Base-by-base conservation (phyloP, 2,329 filamentous ascomycete species). In the Fusarium liriodendri region DNA sequence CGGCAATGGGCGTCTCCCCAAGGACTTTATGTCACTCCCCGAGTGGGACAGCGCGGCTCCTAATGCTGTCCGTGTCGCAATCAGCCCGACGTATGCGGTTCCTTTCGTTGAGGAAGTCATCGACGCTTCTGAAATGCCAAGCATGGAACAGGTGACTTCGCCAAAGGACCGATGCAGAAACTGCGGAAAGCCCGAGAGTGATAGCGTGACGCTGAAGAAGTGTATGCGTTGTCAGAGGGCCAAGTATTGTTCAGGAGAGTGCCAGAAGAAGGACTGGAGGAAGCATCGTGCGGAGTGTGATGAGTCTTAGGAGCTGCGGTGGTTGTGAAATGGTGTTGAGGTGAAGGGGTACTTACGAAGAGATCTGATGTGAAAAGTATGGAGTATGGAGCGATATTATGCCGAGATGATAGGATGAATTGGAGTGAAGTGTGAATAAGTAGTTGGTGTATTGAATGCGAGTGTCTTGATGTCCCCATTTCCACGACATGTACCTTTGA, bases 211-310 rank as follows among this genome's bases (percentile, higher is more conserved):
- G 32, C 72, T 90, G 64, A 82, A 85, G 76, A 85, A 79, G 69
- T 90, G 88, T 68, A 67, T 71, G 60, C 74, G 84, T 9, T 90
- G 89, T 66, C 76, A 80, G 70, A 78, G 77, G 58, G 85, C 78
- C 14, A 83, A 77, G 69, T 91, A 90, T 63, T 91, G 89, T 78
- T 87, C 85, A 4, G 67, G 65, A 0, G 84, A 85, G 58, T 91
- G 89, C 63, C 89, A 90, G 82, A 85, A 83, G 77, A 82, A 80
- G 71, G 86, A 89, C 66, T 90, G 88, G 88, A 86, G 84, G 74
- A 85, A 81, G 75, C 88, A 91, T 76, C 79, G 83, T 40, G 80
- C 79, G 67, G 84, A 85, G 70, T 88, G 86, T 58, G 74, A 78
- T 58, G 79, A 75, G 40, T 22, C 33, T 6, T 37, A 54, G 55